phyloP scores from a whole-genome alignment of 805 yeast species.

The Debaryomyces castellii region DNA sequence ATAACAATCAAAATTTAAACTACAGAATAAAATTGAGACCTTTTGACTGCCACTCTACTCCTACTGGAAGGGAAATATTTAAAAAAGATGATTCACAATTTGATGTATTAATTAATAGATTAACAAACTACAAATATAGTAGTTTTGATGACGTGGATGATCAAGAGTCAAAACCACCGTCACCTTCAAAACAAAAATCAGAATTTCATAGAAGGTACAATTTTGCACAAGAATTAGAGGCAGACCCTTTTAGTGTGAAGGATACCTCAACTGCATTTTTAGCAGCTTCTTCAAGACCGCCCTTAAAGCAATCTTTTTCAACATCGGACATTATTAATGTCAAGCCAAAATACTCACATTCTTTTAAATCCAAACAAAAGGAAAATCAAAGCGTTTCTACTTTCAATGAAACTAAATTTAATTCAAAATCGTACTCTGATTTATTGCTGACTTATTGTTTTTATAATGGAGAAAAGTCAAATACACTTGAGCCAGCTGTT shows the following conservation, averaged over 20 bases:
- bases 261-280: slow-evolving; percentile 6
- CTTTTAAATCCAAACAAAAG: slow-evolving; percentile 19
- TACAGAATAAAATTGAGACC: slow-evolving; percentile 36
- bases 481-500: neutral
- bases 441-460: slow-evolving; percentile 37
- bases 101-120: slow-evolving; percentile 21
- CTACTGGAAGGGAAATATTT: slow-evolving; percentile 5
- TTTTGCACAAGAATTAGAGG: slow-evolving; percentile 12
- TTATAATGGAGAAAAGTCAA: slow-evolving; percentile 22
- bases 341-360: slow-evolving; percentile 26
- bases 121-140: slow-evolving; percentile 15
- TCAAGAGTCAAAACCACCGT: slow-evolving; percentile 4
- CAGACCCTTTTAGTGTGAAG: neutral
- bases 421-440: slow-evolving; percentile 30
- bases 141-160: slow-evolving; percentile 9
- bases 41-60: slow-evolving; percentile 1
- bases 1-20: slow-evolving; percentile 34
- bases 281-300: slow-evolving; percentile 11
- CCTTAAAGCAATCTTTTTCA: slow-evolving; percentile 18
- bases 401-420: slow-evolving; percentile 14
- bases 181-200: slow-evolving; percentile 10
- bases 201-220: slow-evolving; percentile 17
- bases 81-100: slow-evolving; percentile 12
- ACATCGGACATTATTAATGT: slow-evolving; percentile 14
- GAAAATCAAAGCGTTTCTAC: slow-evolving; percentile 4